Base-by-base conservation (phyloP, 2,329 filamentous ascomycete genomes). In the Aureobasidium uvarum region DNA sequence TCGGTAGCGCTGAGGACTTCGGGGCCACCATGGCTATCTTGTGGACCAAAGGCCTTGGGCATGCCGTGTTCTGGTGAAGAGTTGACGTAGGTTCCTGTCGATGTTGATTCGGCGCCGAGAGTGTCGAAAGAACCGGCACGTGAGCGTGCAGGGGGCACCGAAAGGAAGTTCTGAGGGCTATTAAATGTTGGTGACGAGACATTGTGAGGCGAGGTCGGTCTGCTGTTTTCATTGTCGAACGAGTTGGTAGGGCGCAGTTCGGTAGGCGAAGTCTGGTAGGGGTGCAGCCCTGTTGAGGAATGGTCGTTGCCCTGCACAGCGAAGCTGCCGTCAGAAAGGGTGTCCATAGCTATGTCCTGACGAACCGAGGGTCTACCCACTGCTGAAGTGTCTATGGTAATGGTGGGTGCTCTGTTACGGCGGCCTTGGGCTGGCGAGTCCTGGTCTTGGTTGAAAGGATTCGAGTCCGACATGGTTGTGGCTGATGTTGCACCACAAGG, bases 121-220 rank as follows among this genome's bases (percentile, higher is more conserved):
- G 86, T 89, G 71, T 90, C 89, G 56, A 91, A 74, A 1, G 87
- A 89, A 69, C 85, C 86, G 3, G 86, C 86, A 69, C 87, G 80
- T 65, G 86, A 88, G 65, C 86, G 80, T n/a, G 81, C 76, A 2
- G 82, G 83, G 3, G 87, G 87, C 1, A 90, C 87, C 0, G 86
- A 81, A 38, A 90, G 78, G 71, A 87, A 88, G 63, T 83, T 84
- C 23, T 81, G 78, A 5, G 81, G 76, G 33, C 85, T 84, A 38
- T 66, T 51, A 7, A 79, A 78, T 23, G 82, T 81, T 2, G 87
- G 86, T 13, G 87, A 88, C 0, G 86, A 89, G 46, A 89, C 77
- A 76, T 89, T 89, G 73, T 89, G 87, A 6, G 86, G 85, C 46
- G 87, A 89, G 2, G 83, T 87, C 13, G 87, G 87, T 70, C 71